A percentile compares a stretch with the other conserved stretches of the same genome.
These are phyloP conservation scores for Trametes sanguinea DNA, from an alignment of 768 basidiomycete species.

Conservation along the genomic window DNA sequence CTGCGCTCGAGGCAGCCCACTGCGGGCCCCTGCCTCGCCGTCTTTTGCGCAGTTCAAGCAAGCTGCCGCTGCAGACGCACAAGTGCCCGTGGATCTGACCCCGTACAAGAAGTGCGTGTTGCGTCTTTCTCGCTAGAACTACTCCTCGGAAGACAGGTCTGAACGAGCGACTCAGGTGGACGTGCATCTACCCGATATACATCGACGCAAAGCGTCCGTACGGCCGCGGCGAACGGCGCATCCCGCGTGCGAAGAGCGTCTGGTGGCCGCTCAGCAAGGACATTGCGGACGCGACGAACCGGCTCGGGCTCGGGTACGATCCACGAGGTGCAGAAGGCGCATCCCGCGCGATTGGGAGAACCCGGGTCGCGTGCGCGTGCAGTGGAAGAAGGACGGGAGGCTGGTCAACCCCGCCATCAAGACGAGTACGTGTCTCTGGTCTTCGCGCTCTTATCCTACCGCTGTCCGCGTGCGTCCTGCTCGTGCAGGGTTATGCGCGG, in stretches of 20 bases:
- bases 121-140: background rate
- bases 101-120: conserved; percentile 77
- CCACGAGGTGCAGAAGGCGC: conserved; percentile 87
- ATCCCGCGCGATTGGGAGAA: conserved; percentile 99
- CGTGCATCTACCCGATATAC: conserved; percentile 95
- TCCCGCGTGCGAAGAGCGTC: conserved; percentile 73
- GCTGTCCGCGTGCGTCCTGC: background rate
- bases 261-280: conserved; percentile 97
- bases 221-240: conserved; percentile 78
- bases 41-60: conserved; percentile 35
- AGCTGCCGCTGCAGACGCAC: conserved; percentile 26
- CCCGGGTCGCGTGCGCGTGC: conserved; percentile 91
- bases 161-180: conserved; percentile 63
- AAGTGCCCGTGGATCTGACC: conserved; percentile 66
- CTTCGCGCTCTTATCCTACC: background rate
- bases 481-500: no score
- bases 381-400: conserved; percentile 81
- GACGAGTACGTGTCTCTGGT: conserved; percentile 58
- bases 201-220: conserved; percentile 93
- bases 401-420: conserved; percentile 68
- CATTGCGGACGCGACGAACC: conserved; percentile 80
- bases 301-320: conserved; percentile 78
- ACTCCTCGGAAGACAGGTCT: background rate
- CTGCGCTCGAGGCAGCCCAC: conserved; percentile 13
- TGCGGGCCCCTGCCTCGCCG: conserved; percentile 62